Evolutionary conservation across 1,139 yeast species (phyloP).

Genomic region (Torulaspora pretoriensis): DNA sequence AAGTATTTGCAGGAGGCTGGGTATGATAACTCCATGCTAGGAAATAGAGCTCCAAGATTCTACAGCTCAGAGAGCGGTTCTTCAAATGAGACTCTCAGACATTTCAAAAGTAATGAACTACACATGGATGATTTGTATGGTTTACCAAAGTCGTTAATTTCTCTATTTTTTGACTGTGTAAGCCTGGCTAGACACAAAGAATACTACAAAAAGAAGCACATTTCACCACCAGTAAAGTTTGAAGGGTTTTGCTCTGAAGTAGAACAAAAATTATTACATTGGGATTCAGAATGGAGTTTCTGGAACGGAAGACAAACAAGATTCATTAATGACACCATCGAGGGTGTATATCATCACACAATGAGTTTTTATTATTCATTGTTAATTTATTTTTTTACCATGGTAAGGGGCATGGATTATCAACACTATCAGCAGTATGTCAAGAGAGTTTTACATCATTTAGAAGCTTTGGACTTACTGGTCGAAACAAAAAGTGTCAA

Average conservation of each 20-base stretch:
- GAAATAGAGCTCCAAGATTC: conserved; percentile 24
- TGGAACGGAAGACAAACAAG: conserved; percentile 25
- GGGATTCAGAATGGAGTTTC: conserved; percentile 58
- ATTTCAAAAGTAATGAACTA: conserved; percentile 42
- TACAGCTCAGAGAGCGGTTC: conserved; percentile 26
- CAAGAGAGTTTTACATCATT: conserved; percentile 55
- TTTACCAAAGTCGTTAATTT: conserved; percentile 72
- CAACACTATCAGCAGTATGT: conserved; percentile 50
- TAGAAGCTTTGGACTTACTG: conserved; percentile 58
- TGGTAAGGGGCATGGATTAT: conserved; percentile 53
- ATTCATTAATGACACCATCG: conserved; percentile 52
- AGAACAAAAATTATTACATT: conserved; percentile 50
- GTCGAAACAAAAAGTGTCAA: conserved; percentile 52
- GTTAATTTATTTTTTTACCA: conserved; percentile 67
- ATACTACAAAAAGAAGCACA: conserved; percentile 40
- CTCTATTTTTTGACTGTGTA: conserved; percentile 67
- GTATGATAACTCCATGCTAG: not conserved
- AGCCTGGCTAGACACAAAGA: conserved; percentile 59
- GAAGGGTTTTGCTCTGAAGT: conserved; percentile 46
- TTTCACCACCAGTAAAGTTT: conserved; percentile 38
- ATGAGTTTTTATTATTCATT: conserved; percentile 75
- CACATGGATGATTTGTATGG: conserved; percentile 84
- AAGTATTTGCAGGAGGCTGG: conserved; percentile 16
- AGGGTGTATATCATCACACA: conserved; percentile 78
- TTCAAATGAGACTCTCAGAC: conserved; percentile 37